Base-by-base conservation (phyloP, 768 basidiomycete genomes). In the Mycena haematopus region DNA sequence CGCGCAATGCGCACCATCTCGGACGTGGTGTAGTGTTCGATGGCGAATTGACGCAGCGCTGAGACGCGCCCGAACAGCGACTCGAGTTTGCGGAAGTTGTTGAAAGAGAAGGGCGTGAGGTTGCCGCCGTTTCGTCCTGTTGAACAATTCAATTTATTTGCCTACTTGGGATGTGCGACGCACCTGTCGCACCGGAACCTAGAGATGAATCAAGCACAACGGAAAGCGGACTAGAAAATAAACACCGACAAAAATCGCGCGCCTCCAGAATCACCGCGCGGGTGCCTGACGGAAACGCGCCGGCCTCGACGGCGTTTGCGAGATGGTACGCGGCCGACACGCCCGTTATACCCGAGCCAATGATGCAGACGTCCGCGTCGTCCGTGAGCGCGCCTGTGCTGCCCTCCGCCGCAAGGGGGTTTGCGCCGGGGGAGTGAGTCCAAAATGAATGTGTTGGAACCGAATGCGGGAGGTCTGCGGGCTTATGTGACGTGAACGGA, bases 181-280 rank as follows among this genome's bases (percentile, higher is more conserved):
- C 64, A 89, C 92, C 90, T 57, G 92, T 95, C 36, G 91, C 89
- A 35, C 91, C 90, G 58, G 88, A 85, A 74, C 89, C 89, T 88
- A 72, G 14, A 19, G 19, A 58, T 6, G 8, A 42, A n/a, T 3
- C 10, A 5, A 42, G 17, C 19, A 17, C 8, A 42, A 42, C 19
- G 42, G 19, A 42, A 6, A 31, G 29, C 42, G 10, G 49, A 55
- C 46, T 5, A 33, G 56, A 15, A 59, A 42, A 42, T 56, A 13
- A n/a, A 46, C 0, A 79, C 91, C 76, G 24, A 93, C 94, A 91
- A 73, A 95, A 90, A 70, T 93, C 89, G 68, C 95, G 79, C 6
- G 93, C 95, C 70, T 96, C 95, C 11, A 97, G 74, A 13, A 96
- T 77, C n/a, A 88, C 85, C 0, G 88, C 79, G 35, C 77, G 85